These are phyloP conservation scores for Malassezia psittaci DNA, from an alignment of 1,284 basidiomycete species.

Conservation along the genomic window DNA sequence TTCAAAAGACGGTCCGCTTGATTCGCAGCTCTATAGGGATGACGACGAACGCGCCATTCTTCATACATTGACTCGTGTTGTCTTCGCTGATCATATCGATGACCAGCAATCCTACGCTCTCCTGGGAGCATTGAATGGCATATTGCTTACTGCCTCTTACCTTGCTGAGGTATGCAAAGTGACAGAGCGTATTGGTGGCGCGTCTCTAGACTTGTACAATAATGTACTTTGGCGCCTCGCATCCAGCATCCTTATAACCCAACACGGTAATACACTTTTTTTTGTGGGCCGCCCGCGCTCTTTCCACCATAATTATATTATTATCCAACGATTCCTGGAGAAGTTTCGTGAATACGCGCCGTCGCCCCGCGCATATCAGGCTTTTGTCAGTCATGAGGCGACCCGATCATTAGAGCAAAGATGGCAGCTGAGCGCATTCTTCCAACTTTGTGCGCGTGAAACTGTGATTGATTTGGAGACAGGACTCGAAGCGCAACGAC, in stretches of 20 bases:
- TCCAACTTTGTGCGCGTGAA: slow-evolving; percentile 94
- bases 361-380: slow-evolving; percentile 48
- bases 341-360: slow-evolving; percentile 72
- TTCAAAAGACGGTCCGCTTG: not conserved
- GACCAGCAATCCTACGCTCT: not conserved
- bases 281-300: slow-evolving; percentile 79
- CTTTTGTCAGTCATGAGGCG: slow-evolving; percentile 55
- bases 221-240: slow-evolving; percentile 81
- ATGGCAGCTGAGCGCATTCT: slow-evolving; percentile 94
- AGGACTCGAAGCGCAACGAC: not conserved
- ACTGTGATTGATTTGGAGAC: slow-evolving; percentile 54
- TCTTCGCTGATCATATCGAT: not conserved
- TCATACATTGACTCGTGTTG: not conserved
- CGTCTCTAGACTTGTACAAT: slow-evolving; percentile 25
- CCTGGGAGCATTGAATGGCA: slow-evolving; percentile 1
- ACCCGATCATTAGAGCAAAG: slow-evolving; percentile 67
- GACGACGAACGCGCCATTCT: not conserved
- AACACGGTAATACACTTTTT: slow-evolving; percentile 71
- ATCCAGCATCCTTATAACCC: slow-evolving; percentile 65
- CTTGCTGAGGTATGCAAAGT: not conserved
- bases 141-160: not conserved
- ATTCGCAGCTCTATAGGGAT: not conserved
- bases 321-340: slow-evolving; percentile 72
- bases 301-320: slow-evolving; percentile 69
- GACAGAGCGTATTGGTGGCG: slow-evolving; percentile 7